These are phyloP conservation scores for Thinopyrum elongatum DNA, from an alignment of 176 grass and related monocot genomes.

Conservation along the genomic window DNA sequence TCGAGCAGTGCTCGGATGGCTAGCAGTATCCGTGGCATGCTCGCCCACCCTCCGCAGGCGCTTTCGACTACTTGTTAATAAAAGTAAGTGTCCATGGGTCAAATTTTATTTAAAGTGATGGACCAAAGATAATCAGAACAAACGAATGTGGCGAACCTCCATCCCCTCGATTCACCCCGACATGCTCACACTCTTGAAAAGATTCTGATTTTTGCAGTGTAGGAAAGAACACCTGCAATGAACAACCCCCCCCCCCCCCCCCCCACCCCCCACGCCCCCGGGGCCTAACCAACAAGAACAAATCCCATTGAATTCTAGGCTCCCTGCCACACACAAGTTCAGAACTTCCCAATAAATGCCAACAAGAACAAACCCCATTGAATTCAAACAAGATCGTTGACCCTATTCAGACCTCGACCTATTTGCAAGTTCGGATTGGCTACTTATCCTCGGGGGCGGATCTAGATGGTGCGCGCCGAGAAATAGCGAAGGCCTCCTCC, in stretches of 20 bases:
- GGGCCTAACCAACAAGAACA: background rate
- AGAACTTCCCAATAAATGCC: background rate
- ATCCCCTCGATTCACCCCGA: background rate
- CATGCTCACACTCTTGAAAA: background rate
- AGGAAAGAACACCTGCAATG: background rate
- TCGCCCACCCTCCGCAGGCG: background rate
- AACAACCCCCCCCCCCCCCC: background rate
- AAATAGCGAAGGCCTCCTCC: background rate
- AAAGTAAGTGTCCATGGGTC: background rate
- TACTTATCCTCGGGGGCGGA: background rate
- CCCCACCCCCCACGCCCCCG: too few relatives aligned
- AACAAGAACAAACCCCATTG: background rate
- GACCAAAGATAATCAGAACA: background rate
- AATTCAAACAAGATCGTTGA: background rate
- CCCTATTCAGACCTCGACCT: background rate
- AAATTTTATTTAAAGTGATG: background rate
- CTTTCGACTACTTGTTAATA: background rate
- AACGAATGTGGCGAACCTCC: background rate
- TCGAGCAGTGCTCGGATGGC: background rate
- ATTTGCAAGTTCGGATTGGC: background rate
- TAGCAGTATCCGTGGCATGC: background rate
- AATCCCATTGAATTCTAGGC: background rate
- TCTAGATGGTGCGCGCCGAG: background rate
- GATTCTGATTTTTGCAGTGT: background rate
- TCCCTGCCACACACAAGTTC: background rate